Conservation (phyloP, 305 asterid genomes). For the Fraxinus baroniana region DNA sequence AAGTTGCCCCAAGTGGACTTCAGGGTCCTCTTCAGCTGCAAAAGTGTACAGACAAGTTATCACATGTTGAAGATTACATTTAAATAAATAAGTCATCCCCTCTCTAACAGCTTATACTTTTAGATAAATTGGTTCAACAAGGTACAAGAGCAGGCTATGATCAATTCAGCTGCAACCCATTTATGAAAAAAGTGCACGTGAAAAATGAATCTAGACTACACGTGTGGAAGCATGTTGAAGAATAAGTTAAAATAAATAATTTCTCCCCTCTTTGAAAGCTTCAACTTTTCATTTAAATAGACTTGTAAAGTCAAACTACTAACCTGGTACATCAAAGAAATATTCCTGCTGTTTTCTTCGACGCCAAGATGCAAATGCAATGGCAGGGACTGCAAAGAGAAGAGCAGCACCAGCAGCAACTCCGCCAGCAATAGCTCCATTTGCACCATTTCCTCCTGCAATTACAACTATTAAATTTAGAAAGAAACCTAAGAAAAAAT, state of each 20-base stretch:
- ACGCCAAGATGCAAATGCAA: slow-evolving; percentile 71
- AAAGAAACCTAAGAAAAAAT: neutral
- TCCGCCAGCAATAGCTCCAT: slow-evolving; percentile 66
- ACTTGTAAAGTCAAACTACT: neutral
- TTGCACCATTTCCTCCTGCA: slow-evolving; percentile 45
- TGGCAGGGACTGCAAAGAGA: slow-evolving; percentile 62
- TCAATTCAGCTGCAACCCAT: neutral
- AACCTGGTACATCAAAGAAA: slow-evolving; percentile 69
- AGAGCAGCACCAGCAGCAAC: slow-evolving; percentile 72
- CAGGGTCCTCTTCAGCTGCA: slow-evolving; percentile 75
- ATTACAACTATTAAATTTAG: slow-evolving; percentile 11
- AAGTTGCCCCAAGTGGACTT: slow-evolving; percentile 62
- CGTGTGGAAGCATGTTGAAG: neutral
- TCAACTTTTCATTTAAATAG: neutral
- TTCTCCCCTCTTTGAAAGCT: neutral
- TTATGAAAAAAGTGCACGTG: neutral
- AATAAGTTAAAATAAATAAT: neutral
- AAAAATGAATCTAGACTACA: neutral
- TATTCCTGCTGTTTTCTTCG: slow-evolving; percentile 55
- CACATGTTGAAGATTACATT: neutral
- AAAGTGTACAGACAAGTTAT: slow-evolving; percentile 8
- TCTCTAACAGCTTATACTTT: neutral
- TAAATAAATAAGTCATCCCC: neutral
- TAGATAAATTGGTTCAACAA: neutral
- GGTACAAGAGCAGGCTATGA: neutral